phyloP scores from a whole-genome alignment of 2,329 filamentous ascomycete genomes.

The Trichophyton mentagrophytes region DNA sequence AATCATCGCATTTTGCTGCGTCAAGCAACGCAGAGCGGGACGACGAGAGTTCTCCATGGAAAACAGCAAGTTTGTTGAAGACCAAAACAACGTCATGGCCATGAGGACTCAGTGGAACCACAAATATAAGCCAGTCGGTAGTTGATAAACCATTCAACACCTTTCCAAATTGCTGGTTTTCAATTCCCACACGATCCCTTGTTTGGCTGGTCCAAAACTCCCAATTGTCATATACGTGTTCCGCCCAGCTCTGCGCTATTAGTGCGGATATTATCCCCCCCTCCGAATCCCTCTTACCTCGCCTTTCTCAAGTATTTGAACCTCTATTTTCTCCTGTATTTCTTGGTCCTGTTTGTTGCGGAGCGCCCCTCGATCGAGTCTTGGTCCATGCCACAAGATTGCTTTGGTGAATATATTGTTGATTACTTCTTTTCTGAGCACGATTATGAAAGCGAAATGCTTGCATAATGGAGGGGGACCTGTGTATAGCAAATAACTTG shows the following conservation, averaged over 20 bases:
- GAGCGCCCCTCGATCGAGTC: neutral
- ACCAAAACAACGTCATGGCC: constrained; percentile 28
- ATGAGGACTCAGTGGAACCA: constrained; percentile 29
- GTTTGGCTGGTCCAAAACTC: constrained; percentile 10
- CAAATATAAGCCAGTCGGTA: constrained; percentile 18
- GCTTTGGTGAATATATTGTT: neutral
- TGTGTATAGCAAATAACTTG: neutral
- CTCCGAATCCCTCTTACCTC: neutral
- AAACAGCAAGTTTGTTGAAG: constrained; percentile 34
- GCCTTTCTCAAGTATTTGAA: neutral
- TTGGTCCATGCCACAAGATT: neutral
- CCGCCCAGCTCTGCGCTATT: neutral
- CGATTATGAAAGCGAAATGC: neutral
- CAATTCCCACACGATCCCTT: neutral
- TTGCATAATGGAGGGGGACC: neutral
- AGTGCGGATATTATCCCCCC: neutral
- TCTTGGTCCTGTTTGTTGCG: neutral
- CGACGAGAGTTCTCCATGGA: constrained; percentile 37
- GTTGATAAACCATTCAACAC: neutral
- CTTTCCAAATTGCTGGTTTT: neutral
- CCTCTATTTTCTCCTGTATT: neutral
- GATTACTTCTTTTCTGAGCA: neutral
- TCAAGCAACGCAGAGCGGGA: constrained; percentile 39
- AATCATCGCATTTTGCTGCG: constrained; percentile 35
- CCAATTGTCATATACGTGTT: neutral